A percentile compares a stretch with the other conserved stretches of the same genome.
phyloP scores from a whole-genome alignment of 2,329 filamentous ascomycete genomes.

The Cryoendolithus antarcticus region DNA sequence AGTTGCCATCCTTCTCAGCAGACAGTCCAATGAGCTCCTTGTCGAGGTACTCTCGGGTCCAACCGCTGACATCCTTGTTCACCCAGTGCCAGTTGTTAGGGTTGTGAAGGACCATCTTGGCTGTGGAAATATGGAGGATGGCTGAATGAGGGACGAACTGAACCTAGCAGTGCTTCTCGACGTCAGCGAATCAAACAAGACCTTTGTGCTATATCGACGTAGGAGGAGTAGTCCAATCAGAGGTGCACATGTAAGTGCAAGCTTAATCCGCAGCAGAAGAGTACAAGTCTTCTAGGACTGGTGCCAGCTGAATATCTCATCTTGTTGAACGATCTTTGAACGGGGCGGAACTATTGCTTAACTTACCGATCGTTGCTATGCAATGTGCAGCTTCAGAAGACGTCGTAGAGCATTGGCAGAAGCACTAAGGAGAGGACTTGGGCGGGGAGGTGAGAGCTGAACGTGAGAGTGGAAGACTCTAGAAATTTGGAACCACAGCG shows the following conservation, averaged over 20 bases:
- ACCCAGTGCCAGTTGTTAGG: slow-evolving; percentile 99
- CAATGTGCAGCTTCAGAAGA: too few relatives aligned
- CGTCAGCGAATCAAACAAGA: neutral
- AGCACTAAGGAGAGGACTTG: too few relatives aligned
- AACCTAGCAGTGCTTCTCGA: slow-evolving; percentile 1
- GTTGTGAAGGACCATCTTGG: slow-evolving; percentile 87
- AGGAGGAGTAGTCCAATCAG: neutral
- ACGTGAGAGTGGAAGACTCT: too few relatives aligned
- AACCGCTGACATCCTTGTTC: slow-evolving; percentile 86
- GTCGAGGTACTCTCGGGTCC: slow-evolving; percentile 76
- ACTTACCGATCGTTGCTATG: too few relatives aligned
- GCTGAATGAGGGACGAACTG: neutral
- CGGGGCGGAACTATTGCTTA: too few relatives aligned
- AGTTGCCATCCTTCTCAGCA: slow-evolving; percentile 70
- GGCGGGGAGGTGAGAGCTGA: too few relatives aligned
- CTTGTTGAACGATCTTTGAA: slow-evolving; percentile 24
- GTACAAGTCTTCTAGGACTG: slow-evolving; percentile 54
- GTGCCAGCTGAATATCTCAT: slow-evolving; percentile 55
- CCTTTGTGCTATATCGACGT: neutral
- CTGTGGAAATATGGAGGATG: too few relatives aligned
- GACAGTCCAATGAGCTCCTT: slow-evolving; percentile 62
- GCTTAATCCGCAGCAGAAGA: slow-evolving; percentile 38
- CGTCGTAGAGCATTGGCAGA: too few relatives aligned
- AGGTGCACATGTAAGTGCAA: slow-evolving; percentile 8
- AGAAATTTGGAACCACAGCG: too few relatives aligned